phyloP scores from a whole-genome alignment of 2,329 filamentous ascomycete species.

The Colletotrichum liaoningense region DNA sequence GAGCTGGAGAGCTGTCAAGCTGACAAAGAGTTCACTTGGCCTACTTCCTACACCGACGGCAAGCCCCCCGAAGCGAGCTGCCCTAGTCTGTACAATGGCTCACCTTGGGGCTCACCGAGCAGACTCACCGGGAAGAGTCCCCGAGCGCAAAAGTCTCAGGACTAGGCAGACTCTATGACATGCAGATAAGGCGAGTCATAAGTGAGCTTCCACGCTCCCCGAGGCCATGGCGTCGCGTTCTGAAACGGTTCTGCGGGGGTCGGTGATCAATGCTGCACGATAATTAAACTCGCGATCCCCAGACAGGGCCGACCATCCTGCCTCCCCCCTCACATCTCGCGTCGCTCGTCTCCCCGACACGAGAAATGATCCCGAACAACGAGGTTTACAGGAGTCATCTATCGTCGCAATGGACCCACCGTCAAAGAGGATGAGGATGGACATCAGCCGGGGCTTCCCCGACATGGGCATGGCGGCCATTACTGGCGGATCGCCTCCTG shows the following conservation, averaged over 20 bases:
- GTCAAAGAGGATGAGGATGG: slow-evolving; percentile 35
- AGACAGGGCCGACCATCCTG: neutral
- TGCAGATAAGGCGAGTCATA: slow-evolving; percentile 1
- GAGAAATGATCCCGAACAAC: slow-evolving; percentile 18
- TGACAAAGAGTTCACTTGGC: neutral
- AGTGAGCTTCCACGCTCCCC: neutral
- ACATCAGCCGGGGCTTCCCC: slow-evolving; percentile 32
- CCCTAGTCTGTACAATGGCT: neutral
- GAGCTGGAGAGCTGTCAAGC: neutral
- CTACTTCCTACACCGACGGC: slow-evolving; percentile 1
- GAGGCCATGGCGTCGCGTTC: slow-evolving; percentile 26
- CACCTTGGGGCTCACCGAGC: neutral
- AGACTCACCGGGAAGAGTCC: slow-evolving; percentile 9
- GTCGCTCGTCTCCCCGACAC: slow-evolving; percentile 29
- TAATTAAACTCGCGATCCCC: slow-evolving; percentile 28
- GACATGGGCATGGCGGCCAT: slow-evolving; percentile 15
- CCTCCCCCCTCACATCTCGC: neutral
- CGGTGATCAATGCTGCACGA: slow-evolving; percentile 21
- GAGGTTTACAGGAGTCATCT: neutral
- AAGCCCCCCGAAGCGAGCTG: neutral
- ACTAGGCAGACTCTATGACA: slow-evolving; percentile 21
- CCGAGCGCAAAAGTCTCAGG: slow-evolving; percentile 10
- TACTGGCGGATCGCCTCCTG: slow-evolving; percentile 16
- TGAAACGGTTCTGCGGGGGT: slow-evolving; percentile 31
- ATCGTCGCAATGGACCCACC: slow-evolving; percentile 31